Evolutionary conservation across 805 yeast species (phyloP), one percentile per base, ranked within the genome.

Genomic region (Clavispora vitiphila): DNA sequence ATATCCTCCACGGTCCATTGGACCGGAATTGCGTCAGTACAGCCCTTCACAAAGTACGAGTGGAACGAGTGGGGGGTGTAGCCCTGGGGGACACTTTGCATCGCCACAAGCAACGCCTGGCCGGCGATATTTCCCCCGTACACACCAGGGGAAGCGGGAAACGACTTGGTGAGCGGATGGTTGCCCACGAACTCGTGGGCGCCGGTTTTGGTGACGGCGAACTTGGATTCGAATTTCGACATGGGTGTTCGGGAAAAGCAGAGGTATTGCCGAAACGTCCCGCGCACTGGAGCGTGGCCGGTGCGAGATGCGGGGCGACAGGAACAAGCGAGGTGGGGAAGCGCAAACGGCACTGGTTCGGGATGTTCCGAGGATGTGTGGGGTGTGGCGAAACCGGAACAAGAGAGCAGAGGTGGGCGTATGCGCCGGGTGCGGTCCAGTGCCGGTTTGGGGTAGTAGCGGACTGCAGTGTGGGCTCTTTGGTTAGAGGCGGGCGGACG

Each of bases 51-150:
- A 43, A 69, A 68, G 43, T 62, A 65, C 15, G 67, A 62, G 44
- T 69, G 73, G 27, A 68, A 51, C 1, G 72, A 67, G 39, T 68
- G 70, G 2, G 74, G 74, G n/a, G 58, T 57, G 47, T 61, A 69
- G 4, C 59, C 65, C 47, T 53, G 50, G 6, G 61, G 62, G 3
- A 56, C 51, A 12, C 62, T 51, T 38, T 60, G 61, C 58, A 68
- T 61, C 3, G 69, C 69, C 11, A 63, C 73, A 23, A 63, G 49
- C 9, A 64, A 40, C 2, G 66, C 58, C 45, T 66, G 71, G 2
- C 64, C 58, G 29, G 65, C 54, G 14, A 67, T 44, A 35, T 64
- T 67, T 2, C 73, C 74, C 2, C 72, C 73, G 41, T 56, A 69
- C n/a, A 64, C 66, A n/a, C 71, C 72, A 27, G 65, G 52, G 2